Conservation (phyloP, 257 asterid species). For the Scutellaria minor region DNA sequence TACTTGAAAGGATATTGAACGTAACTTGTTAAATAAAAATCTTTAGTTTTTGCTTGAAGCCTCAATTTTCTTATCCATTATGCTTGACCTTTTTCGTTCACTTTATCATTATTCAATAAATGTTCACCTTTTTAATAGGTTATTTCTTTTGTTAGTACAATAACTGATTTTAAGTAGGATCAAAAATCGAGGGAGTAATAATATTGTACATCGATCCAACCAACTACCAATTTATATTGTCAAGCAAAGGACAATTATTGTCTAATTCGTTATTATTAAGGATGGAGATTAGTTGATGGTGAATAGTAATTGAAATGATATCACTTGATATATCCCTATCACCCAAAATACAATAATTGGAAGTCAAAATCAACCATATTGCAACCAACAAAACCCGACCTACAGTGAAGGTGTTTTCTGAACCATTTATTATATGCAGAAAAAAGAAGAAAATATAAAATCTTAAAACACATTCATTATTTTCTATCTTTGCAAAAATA, state of each 20-base stretch:
- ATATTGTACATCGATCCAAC: neutral
- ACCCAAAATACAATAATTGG: conserved; percentile 30
- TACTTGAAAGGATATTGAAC: neutral
- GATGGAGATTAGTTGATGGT: conserved; percentile 17
- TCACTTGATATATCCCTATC: conserved; percentile 15
- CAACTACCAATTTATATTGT: conserved; percentile 12
- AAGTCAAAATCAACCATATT: conserved; percentile 17
- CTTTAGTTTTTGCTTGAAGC: conserved; percentile 3
- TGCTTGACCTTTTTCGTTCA: conserved; percentile 2
- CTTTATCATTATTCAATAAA: conserved; percentile 16
- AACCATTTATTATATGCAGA: no score
- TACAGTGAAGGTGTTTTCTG: neutral
- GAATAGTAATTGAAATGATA: neutral
- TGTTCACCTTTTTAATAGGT: neutral
- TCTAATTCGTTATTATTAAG: conserved; percentile 26
- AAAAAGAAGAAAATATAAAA: no score
- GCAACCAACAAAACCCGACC: conserved; percentile 20
- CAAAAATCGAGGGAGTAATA: neutral
- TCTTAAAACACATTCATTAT: no score
- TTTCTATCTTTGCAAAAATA: no score
- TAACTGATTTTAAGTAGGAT: neutral
- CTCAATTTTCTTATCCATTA: neutral
- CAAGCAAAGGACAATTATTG: neutral
- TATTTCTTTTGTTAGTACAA: neutral
- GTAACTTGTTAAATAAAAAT: neutral